Evolutionary conservation across 2,329 filamentous ascomycete genomes (phyloP).

Genomic region (Fusarium chlamydosporum): DNA sequence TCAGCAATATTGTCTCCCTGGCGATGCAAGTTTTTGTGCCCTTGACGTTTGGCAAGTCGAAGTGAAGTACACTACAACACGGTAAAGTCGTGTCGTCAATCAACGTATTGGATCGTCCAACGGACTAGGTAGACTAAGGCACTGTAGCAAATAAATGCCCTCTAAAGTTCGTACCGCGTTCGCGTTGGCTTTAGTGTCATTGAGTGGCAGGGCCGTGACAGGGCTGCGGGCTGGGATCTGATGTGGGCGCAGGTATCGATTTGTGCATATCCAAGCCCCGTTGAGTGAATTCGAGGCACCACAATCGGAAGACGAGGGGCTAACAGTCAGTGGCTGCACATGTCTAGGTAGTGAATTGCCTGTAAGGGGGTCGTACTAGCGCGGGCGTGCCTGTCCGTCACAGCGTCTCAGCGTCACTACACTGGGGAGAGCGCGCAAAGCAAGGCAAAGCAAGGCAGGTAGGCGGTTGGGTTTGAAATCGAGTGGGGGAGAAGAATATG

Average conservation of each 20-base stretch:
- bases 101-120: slow-evolving; percentile 33
- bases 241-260: slow-evolving; percentile 37
- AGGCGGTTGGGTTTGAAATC: slow-evolving; percentile 17
- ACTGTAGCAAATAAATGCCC: slow-evolving; percentile 47
- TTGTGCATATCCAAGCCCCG: slow-evolving; percentile 44
- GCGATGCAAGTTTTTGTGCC: slow-evolving; percentile 16
- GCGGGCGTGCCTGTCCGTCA: background rate
- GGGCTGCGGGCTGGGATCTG: slow-evolving; percentile 37
- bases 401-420: slow-evolving; percentile 14
- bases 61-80: slow-evolving; percentile 15
- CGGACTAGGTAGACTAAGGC: slow-evolving; percentile 16
- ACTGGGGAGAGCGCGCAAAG: slow-evolving; percentile 3
- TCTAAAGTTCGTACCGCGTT: slow-evolving; percentile 53
- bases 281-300: slow-evolving; percentile 31
- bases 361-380: slow-evolving; percentile 43
- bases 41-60: slow-evolving; percentile 31
- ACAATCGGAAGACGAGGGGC: slow-evolving; percentile 27
- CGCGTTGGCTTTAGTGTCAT: slow-evolving; percentile 52
- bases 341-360: slow-evolving; percentile 18
- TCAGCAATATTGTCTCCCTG: slow-evolving; percentile 16
- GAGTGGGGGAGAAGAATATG: background rate
- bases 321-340: slow-evolving; percentile 29
- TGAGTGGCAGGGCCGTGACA: slow-evolving; percentile 49
- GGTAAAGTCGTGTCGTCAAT: slow-evolving; percentile 47
- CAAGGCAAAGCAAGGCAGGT: slow-evolving; percentile 1